These are phyloP conservation scores for Pinus taeda DNA, from an alignment of 75 land plant species.

Conservation along the genomic window DNA sequence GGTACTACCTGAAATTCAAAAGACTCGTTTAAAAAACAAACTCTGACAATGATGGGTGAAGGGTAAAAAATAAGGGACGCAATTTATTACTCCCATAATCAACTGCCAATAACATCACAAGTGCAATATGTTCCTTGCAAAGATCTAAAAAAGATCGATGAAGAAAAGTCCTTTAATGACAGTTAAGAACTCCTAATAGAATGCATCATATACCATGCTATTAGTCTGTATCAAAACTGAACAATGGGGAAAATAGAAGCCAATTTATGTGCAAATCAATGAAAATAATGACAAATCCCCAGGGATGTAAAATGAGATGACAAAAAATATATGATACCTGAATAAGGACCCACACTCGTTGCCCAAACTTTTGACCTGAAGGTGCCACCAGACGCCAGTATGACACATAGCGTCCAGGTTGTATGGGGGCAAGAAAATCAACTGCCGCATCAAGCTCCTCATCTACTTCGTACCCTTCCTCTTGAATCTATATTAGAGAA, in stretches of 20 bases:
- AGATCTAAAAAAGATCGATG: background rate
- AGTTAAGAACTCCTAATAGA: background rate
- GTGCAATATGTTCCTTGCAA: background rate
- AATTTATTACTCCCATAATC: background rate
- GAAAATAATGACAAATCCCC: background rate
- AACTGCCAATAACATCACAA: background rate
- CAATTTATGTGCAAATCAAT: too few species aligned
- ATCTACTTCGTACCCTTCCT: constrained; percentile 42
- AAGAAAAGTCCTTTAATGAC: background rate
- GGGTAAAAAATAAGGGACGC: background rate
- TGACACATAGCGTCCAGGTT: constrained; percentile 77
- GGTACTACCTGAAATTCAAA: constrained; percentile 2
- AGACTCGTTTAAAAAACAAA: background rate
- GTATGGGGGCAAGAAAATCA: constrained; percentile 72
- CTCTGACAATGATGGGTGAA: background rate
- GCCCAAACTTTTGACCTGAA: constrained; percentile 81
- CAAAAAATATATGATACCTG: constrained; percentile 37
- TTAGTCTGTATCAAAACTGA: background rate
- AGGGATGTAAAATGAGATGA: too few species aligned
- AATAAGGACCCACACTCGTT: constrained; percentile 89
- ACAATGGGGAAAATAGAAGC: too few species aligned
- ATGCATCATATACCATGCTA: background rate
- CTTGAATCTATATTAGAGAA: constrained; percentile 48
- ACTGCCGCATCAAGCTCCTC: constrained; percentile 74
- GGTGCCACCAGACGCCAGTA: constrained; percentile 85